Percentiles rank a stretch among this genome's conserved stretches.
These are phyloP conservation scores for Curvularia lunata DNA, from an alignment of 2,329 filamentous ascomycete genomes.

Conservation along the genomic window DNA sequence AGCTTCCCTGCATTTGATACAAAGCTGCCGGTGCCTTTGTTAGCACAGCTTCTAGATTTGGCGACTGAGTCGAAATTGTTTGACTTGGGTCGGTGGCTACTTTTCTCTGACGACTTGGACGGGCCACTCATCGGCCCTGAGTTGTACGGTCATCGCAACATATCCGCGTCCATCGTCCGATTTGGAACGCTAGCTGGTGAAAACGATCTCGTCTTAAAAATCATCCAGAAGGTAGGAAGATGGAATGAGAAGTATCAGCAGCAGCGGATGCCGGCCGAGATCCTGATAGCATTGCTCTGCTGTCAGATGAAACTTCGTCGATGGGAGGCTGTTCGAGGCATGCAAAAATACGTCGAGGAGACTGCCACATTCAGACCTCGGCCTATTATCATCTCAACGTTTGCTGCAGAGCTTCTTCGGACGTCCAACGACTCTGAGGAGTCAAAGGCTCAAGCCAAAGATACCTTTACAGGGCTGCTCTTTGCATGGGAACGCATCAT, in stretches of 20 bases:
- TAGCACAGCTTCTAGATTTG: constrained; percentile 60
- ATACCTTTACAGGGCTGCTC: constrained; percentile 38
- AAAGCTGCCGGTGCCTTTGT: constrained; percentile 55
- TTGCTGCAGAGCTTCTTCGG: constrained; percentile 40
- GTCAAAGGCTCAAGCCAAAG: constrained; percentile 22
- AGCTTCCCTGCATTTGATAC: constrained; percentile 55
- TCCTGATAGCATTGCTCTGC: constrained; percentile 51
- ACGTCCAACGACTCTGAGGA: constrained; percentile 24
- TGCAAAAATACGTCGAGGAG: constrained; percentile 44
- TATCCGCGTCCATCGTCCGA: constrained; percentile 61
- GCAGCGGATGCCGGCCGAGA: constrained; percentile 41
- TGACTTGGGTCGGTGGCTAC: constrained; percentile 60
- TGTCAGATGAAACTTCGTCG: constrained; percentile 51
- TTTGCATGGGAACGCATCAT: constrained; percentile 41
- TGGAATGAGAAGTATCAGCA: constrained; percentile 27
- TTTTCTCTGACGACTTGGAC: constrained; percentile 60
- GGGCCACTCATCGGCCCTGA: constrained; percentile 58
- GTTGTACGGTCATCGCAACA: constrained; percentile 55
- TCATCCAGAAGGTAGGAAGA: constrained; percentile 32
- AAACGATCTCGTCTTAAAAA: constrained; percentile 42
- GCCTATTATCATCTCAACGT: constrained; percentile 39
- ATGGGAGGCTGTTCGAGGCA: constrained; percentile 51
- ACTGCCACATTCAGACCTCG: constrained; percentile 34
- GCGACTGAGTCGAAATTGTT: constrained; percentile 55
- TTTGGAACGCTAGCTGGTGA: constrained; percentile 61